Evolutionary conservation across 2,329 filamentous ascomycete species (phyloP).

Genomic region (Mycogone perniciosa): DNA sequence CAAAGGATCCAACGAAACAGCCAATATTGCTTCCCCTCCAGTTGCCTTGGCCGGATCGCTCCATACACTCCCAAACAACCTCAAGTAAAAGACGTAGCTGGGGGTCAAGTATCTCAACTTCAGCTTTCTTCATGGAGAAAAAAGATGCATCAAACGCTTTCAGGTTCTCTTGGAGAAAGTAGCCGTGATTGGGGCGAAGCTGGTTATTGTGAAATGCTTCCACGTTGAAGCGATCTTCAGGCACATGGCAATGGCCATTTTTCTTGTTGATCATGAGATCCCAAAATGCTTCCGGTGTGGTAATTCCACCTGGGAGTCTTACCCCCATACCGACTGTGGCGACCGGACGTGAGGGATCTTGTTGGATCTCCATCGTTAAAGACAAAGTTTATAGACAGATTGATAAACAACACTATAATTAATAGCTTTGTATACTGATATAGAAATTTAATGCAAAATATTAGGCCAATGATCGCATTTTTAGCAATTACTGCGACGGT

Average conservation of each 20-base stretch:
- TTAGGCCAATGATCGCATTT: no score
- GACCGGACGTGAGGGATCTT: no score
- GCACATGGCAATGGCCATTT: background rate
- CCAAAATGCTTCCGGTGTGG: background rate
- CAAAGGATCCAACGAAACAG: conserved; percentile 28
- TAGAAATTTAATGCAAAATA: no score
- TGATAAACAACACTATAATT: no score
- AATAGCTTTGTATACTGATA: no score
- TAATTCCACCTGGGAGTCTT: background rate
- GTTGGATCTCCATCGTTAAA: no score
- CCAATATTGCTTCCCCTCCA: conserved; percentile 27
- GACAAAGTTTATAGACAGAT: no score
- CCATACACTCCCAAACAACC: conserved; percentile 29
- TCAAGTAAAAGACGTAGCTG: conserved; percentile 32
- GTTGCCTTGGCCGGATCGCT: conserved; percentile 26
- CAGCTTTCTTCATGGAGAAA: conserved; percentile 21
- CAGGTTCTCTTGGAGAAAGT: no score
- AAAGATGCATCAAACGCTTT: conserved; percentile 24
- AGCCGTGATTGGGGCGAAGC: no score
- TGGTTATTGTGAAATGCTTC: no score
- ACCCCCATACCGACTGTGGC: background rate
- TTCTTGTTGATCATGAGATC: background rate
- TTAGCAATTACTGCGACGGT: no score
- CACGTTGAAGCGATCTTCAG: background rate
- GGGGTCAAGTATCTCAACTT: conserved; percentile 30